These are phyloP conservation scores for Cryptosporidium baileyi DNA, from an alignment of 169 alveolate species.

Conservation along the genomic window DNA sequence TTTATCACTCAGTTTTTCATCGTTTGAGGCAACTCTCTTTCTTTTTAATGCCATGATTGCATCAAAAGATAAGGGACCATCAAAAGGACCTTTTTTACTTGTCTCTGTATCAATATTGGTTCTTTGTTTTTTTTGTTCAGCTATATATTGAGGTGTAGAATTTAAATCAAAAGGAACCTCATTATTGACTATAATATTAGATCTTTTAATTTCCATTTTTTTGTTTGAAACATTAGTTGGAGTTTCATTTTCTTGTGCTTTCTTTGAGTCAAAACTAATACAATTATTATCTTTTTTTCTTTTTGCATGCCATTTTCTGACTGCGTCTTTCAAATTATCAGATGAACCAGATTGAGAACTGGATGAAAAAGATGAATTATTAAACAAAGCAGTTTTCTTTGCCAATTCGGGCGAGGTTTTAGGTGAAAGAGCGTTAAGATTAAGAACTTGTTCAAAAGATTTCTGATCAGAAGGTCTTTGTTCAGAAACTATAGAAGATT, in stretches of 20 bases:
- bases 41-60: conserved; percentile 62
- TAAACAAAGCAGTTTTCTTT: background rate
- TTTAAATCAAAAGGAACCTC: background rate
- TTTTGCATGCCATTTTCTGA: conserved; percentile 66
- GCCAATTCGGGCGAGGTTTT: background rate
- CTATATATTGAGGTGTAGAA: background rate
- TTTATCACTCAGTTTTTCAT: background rate
- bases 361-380: background rate
- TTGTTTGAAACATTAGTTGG: background rate
- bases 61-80: conserved; percentile 66
- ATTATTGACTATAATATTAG: background rate
- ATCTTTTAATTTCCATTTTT: background rate
- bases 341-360: background rate
- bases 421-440: background rate
- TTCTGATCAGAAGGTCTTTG: background rate
- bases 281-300: conserved; percentile 14
- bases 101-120: background rate
- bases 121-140: background rate
- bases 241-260: background rate
- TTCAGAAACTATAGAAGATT: background rate
- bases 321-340: conserved; percentile 58
- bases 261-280: background rate
- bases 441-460: background rate
- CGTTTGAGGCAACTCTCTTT: no score
- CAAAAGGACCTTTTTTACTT: conserved; percentile 6